Base-by-base conservation (phyloP, 2,329 filamentous ascomycete species). In the Colletotrichum endophyticum region DNA sequence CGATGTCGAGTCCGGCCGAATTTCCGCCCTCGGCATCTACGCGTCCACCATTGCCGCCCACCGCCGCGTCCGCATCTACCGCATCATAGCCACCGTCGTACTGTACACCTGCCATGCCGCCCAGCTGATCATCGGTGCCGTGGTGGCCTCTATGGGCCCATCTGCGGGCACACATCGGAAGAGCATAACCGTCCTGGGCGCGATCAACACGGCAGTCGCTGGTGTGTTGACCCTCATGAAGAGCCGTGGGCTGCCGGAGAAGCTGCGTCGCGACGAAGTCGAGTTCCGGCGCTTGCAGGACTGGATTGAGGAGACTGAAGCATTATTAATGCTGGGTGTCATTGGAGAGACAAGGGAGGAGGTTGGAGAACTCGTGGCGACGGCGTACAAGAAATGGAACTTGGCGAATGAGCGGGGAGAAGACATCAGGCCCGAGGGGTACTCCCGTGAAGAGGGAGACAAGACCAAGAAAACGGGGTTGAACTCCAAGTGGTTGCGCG, bases 201-300 rank as follows among this genome's bases (percentile, higher is more conserved):
- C 91, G 2, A 81, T 91, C 13, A 94, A 94, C 79, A 93, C 91
- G 4, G 83, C 92, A 5, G 86, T 93, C 8, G 92, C 92, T 1
- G 92, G 93, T 19, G 84, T 92, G 1, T 83, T 94, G 25, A 91
- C 92, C 0, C 87, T 90, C 9, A 80, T 90, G 63, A 90, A 89
- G 79, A 87, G 88, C 6, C 88, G 88, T 57, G 89, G 89, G 0
- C 79, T 90, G 68, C 88, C 89, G 1, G 86, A 88, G 78, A 81
- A 87, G 19, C 76, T 90, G 22, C 83, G 86, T 56, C 86, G 88
- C 67, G 87, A 90, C 73, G 85, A 86, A 49, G 83, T 87, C 19
- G 86, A 86, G 59, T 89, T 88, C 78, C 81, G 86, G 0, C 84
- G 86, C 44, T 81, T 91, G 27, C 87, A 88, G 79, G 89, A 90